Percentiles rank a stretch among this genome's conserved stretches.
Evolutionary conservation across 129 eudicot species (phyloP).

Genomic region (Rutidosis leptorrhynchoides): DNA sequence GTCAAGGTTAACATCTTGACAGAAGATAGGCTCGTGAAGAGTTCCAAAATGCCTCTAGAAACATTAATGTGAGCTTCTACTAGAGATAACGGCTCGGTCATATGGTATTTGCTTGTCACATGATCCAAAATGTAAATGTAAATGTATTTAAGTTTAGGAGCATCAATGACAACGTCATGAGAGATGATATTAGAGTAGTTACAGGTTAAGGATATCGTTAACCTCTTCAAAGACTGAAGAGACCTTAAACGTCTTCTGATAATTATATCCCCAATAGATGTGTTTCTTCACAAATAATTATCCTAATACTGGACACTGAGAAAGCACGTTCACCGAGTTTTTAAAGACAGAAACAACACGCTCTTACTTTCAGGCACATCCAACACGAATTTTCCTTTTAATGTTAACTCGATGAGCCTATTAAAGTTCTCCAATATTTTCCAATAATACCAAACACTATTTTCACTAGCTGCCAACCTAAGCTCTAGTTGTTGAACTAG

Average conservation of each 20-base stretch:
- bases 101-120: neutral
- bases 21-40: slow-evolving; percentile 6
- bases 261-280: no score
- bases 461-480: slow-evolving; percentile 20
- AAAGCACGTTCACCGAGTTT: slow-evolving; percentile 9
- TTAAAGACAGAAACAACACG: slow-evolving; percentile 18
- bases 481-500: slow-evolving; percentile 17
- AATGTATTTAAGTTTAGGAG: slow-evolving; percentile 24
- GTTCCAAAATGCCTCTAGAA: neutral
- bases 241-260: neutral
- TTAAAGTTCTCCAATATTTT: neutral
- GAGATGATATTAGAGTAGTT: no score
- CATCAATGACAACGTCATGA: slow-evolving; percentile 12
- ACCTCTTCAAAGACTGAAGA: slow-evolving; percentile 23
- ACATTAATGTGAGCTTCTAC: slow-evolving; percentile 9
- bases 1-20: slow-evolving; percentile 14
- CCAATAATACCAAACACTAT: neutral
- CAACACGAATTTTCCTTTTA: slow-evolving; percentile 19
- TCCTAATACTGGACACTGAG: slow-evolving; percentile 27
- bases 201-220: slow-evolving; percentile 7
- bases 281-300: slow-evolving; percentile 24
- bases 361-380: slow-evolving; percentile 3
- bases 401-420: slow-evolving; percentile 14
- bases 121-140: slow-evolving; percentile 24
- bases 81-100: slow-evolving; percentile 15